Base-by-base conservation (phyloP, 75 land plant species). In the Cunninghamia lanceolata region DNA sequence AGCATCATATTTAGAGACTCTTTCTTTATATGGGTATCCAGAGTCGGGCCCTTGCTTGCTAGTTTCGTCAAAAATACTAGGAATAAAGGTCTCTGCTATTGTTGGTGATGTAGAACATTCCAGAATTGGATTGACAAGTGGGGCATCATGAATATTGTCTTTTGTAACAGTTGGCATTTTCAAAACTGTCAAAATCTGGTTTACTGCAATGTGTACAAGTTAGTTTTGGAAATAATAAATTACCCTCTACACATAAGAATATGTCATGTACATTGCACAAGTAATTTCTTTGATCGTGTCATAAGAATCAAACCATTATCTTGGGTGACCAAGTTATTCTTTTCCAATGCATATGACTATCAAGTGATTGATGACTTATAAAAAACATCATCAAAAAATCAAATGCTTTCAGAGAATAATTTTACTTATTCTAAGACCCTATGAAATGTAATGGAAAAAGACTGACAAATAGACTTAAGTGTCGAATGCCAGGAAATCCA, bases 161-260 rank as follows among this genome's bases (percentile, higher is more conserved):
- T 79, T 42, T 19, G 28, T 42, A 78, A 40, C 40, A 25, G 28
- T 21, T 21, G 82, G 82, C 46, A 40, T 42, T 79, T 79, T 79
- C 82, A 79, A 43, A 79, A 79, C 46, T 42, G 82, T 79, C n/a
- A 79, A 79, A 40, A 79, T 79, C 82, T 79, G 46, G 11, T 79
- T 79, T 42, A 79, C 82, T 79, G 82, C 82, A 79, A 79, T 40
- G 46, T 9, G n/a, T 28, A 42, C 21, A 43, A 9, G 32, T 79
- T 40, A 70, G 74, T 32, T 70, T 30, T 28, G 6, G 28, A 70
- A 70, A 70, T 30, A 70, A 70, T 70, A 6, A 7, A 30, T 50
- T 8, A 70, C 9, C 9, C 30, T 70, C 74, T 70, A 70, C 35
- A 70, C 7, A 70, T 70, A 30, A 30, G 74, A 70, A 70, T n/a